Evolutionary conservation across 495 filamentous ascomycete species (phyloP), one percentile per base, ranked within the genome.

Genomic region (Penicillium roqueforti): DNA sequence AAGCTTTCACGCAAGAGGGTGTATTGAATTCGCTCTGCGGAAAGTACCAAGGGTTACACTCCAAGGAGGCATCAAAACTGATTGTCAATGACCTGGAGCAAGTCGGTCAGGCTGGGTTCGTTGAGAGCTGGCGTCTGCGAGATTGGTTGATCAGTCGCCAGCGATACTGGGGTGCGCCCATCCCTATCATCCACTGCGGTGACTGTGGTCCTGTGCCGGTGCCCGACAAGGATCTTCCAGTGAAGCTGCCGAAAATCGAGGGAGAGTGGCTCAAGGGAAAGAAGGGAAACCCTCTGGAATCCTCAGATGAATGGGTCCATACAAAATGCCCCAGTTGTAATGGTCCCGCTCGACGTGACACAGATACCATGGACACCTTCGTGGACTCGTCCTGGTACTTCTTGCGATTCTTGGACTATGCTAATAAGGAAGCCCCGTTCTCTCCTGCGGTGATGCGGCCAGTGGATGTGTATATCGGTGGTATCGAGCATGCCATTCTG

Each of bases 321-420:
- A 88, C 84, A 0, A 59, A 74, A 0, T 96, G 91, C 60, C 91
- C 91, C 3, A 85, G 79, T 28, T 96, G 91, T 56, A 71, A 75
- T 9, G 76, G 79, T 4, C 68, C 79, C 4, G 91, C 90, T 7
- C 86, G 82, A 62, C 83, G 91, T 28, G 91, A 96, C 61, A 95
- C 91, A 2, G 91, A 96, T 63, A 96, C 91, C 0, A 95, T 96
- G 91, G 91, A 96, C 67, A 96, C 91, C 0, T 96, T 96, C 67
- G 89, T 96, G 34, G 91, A 95, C 68, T 92, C 88, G 0, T 92
- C 88, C 40, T 96, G 91, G 91, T 96, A 96, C 65, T 95, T 82
- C 58, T 81, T 92, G 75, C 82, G 90, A 0, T 95, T 88, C 62
- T 66, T 85, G 34, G 87, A 92, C 56, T 67, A 86, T 1, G 69